Base-by-base conservation (phyloP, 805 yeast genomes). In the Metschnikowia anglica region DNA sequence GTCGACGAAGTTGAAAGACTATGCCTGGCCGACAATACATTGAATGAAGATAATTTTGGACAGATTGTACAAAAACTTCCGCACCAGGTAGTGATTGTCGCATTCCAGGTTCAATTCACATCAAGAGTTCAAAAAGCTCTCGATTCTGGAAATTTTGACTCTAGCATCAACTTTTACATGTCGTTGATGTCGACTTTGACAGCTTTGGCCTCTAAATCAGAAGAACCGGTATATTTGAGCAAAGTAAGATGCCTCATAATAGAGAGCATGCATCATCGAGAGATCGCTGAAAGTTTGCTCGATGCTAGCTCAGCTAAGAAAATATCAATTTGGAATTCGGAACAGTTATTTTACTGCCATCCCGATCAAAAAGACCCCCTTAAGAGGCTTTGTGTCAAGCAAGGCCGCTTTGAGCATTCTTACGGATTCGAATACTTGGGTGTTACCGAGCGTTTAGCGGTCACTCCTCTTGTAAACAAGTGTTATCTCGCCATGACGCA, bases 391-490 rank as follows among this genome's bases (percentile, higher is more conserved):
- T 49, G 35, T 0, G 72, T 89, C 0, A 59, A 54, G n/a, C 87
- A 81, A 39, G 77, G 81, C 2, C 65, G 74, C 13, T 68, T 78
- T 10, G 44, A 54, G 0, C 75, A 83, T 41, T 39, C 19, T 1
- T 91, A 91, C 56, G 96, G 96, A 0, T 88, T 78, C 59, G 96
- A 89, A 55, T 91, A 87, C 51, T 69, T 82, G 7, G 97, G 97
- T 0, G 70, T 79, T 1, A 81, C 83, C 2, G 86, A 83, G 15
- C 74, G 81, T 41, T 66, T 90, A 17, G 95, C 91, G 0, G 74
- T 78, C 41, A 91, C 97, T 0, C 88, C 91, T 1, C 67, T 88
- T 15, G 72, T 86, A 6, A 78, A 79, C 36, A 68, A 73, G 5
- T 78, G 88, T 43, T 88, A 76, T 57, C 58, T 83, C 7, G 68